Evolutionary conservation across 495 filamentous ascomycete genomes (phyloP).

Genomic region (Cenococcum geophilum): DNA sequence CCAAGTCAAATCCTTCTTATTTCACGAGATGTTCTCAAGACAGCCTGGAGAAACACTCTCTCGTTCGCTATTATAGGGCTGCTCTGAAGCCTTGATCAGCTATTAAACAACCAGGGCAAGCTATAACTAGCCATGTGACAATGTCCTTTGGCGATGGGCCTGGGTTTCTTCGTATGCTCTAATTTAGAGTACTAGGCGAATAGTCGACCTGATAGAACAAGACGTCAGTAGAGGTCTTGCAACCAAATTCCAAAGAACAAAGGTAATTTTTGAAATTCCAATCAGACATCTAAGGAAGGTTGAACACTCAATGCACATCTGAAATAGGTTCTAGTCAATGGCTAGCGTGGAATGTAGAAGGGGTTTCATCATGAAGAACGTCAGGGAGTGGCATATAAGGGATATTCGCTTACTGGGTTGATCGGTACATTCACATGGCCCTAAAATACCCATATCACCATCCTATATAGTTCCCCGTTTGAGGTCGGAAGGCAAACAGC

Average conservation of each 20-base stretch:
- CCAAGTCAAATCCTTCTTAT: no score
- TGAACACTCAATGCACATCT: slow-evolving; percentile 21
- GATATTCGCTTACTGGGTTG: background rate
- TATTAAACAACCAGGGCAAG: no score
- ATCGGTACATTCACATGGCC: no score
- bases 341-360: slow-evolving; percentile 31
- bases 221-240: background rate
- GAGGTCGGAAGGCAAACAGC: background rate
- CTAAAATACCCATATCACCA: background rate
- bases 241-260: background rate
- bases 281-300: slow-evolving; percentile 32
- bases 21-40: no score
- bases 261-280: slow-evolving; percentile 3
- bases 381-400: background rate
- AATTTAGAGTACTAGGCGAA: no score
- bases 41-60: no score
- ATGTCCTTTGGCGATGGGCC: no score
- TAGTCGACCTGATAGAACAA: background rate
- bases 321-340: slow-evolving; percentile 24
- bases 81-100: no score
- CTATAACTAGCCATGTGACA: no score
- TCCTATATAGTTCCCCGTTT: background rate
- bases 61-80: no score
- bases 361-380: slow-evolving; percentile 25
- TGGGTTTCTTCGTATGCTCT: no score